Evolutionary conservation across 352 stramenopile species (phyloP), one percentile per base, ranked within the genome.

Genomic region (Chrysophaeum taylorii): DNA sequence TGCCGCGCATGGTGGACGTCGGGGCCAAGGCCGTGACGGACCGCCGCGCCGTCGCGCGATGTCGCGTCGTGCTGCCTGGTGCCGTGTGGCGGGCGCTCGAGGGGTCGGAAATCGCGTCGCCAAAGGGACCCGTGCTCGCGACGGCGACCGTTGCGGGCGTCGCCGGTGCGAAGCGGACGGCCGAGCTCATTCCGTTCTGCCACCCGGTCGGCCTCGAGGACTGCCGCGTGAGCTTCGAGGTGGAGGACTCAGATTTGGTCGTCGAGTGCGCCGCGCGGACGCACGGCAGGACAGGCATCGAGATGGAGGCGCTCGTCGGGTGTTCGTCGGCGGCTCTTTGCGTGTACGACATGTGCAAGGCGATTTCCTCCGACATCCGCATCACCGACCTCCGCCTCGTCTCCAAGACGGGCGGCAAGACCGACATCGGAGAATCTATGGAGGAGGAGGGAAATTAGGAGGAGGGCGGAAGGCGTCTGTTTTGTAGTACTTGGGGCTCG

Each of bases 311-410:
- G 43, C 82, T 98, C 38, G 96, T 87, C 23, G 94, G 92, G 35
- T 91, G 88, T 31, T 92, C 84, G 16, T 79, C 96, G 25, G 93
- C 94, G 2, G 89, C 90, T 52, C 81, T 96, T 9, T 91, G 82
- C 50, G 86, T 96, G n/a, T 95, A 95, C 76, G 90, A 96, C 79
- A 96, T 96, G 90, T 92, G 88, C 78, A 96, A 96, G 77, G 90
- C 87, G 27, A 62, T 94, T 61, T 91, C 84, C 43, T 85, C 93
- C 69, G 85, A 93, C 25, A 93, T 96, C 33, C 79, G 91, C 16
- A 93, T 96, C 52, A 78, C 88, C 60, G 80, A 79, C 42, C 90
- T 87, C 62, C 77, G 79, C 16, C 82, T 95, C 0, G 71, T 95
- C 35, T 41, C 76, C 61, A 94, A 94, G 52, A 88, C 77, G 0